These are phyloP conservation scores for Eimeria zaria DNA, from an alignment of 169 alveolate species.

Conservation along the genomic window DNA sequence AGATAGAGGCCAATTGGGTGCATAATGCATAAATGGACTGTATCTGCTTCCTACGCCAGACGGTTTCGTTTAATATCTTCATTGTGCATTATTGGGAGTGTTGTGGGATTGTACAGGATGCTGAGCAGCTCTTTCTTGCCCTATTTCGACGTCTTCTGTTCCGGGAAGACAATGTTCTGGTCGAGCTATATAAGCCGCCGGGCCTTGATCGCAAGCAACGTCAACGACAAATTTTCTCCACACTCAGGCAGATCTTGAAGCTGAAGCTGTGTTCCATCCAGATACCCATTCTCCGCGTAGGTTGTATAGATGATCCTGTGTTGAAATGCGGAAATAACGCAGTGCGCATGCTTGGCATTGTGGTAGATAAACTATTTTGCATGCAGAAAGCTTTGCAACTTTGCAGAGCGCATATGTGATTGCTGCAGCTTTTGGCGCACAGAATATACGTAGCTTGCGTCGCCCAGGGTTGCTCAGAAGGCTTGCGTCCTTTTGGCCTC, in stretches of 20 bases:
- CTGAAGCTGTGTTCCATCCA: slow-evolving; percentile 69
- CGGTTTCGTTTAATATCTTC: not conserved
- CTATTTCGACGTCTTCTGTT: slow-evolving; percentile 70
- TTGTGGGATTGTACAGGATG: slow-evolving; percentile 31
- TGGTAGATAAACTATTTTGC: not conserved
- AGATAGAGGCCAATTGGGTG: not conserved
- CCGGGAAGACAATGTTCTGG: slow-evolving; percentile 70
- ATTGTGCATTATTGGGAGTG: not conserved
- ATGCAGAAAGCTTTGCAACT: not conserved
- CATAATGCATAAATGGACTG: not conserved
- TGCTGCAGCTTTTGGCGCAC: slow-evolving; percentile 67
- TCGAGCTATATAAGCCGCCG: slow-evolving; percentile 53
- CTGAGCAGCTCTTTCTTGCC: slow-evolving; percentile 78
- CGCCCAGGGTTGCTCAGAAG: slow-evolving; percentile 62
- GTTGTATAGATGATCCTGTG: not conserved
- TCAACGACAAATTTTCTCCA: slow-evolving; percentile 62
- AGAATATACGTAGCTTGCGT: slow-evolving; percentile 73
- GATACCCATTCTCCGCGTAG: slow-evolving; percentile 53
- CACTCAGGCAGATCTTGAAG: slow-evolving; percentile 59
- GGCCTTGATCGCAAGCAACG: slow-evolving; percentile 76
- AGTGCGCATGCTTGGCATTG: not conserved
- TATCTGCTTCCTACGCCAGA: not conserved
- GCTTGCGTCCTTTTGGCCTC: slow-evolving; percentile 56
- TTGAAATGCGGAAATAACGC: not conserved
- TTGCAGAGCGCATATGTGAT: not conserved